A percentile compares a stretch with the other conserved stretches of the same genome.
These are phyloP conservation scores for Wolfiporia cocos DNA, from an alignment of 1,284 basidiomycete species.

Conservation along the genomic window DNA sequence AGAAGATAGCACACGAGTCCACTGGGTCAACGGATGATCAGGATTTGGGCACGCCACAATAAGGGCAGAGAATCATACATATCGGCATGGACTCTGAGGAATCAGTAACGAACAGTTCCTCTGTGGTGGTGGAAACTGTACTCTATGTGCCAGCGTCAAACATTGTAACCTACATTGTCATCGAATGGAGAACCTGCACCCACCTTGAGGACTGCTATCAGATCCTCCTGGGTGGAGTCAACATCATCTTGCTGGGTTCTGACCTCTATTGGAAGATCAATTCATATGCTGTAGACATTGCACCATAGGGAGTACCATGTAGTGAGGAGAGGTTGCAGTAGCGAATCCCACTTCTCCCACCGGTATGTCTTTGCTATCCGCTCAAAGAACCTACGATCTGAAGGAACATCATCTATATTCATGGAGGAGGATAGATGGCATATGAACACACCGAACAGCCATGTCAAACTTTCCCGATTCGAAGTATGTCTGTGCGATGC, in stretches of 20 bases:
- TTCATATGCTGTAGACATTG: too few species aligned
- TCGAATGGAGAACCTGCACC: too few species aligned
- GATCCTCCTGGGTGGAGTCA: constrained; percentile 51
- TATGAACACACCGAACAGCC: constrained; percentile 64
- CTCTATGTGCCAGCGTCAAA: constrained; percentile 42
- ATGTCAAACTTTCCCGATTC: constrained; percentile 74
- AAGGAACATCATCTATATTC: background rate
- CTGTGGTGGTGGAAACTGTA: constrained; percentile 54
- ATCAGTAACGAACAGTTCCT: constrained; percentile 54
- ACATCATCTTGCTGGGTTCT: constrained; percentile 37
- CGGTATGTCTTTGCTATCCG: constrained; percentile 81
- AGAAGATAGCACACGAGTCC: constrained; percentile 62
- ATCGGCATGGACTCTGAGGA: constrained; percentile 56
- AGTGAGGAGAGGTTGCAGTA: constrained; percentile 68
- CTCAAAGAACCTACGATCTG: constrained; percentile 69
- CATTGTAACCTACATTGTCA: background rate
- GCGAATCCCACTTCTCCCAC: constrained; percentile 69
- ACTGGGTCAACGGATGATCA: constrained; percentile 42
- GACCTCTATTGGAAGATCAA: constrained; percentile 15
- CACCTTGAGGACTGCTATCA: constrained; percentile 67
- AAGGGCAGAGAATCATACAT: constrained; percentile 36
- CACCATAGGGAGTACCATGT: constrained; percentile 82
- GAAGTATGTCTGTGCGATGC: constrained; percentile 81
- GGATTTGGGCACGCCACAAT: constrained; percentile 3
- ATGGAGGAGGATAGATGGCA: too few species aligned